These are phyloP conservation scores for Penicillium cataractarum DNA, from an alignment of 495 filamentous ascomycete species.

Conservation along the genomic window DNA sequence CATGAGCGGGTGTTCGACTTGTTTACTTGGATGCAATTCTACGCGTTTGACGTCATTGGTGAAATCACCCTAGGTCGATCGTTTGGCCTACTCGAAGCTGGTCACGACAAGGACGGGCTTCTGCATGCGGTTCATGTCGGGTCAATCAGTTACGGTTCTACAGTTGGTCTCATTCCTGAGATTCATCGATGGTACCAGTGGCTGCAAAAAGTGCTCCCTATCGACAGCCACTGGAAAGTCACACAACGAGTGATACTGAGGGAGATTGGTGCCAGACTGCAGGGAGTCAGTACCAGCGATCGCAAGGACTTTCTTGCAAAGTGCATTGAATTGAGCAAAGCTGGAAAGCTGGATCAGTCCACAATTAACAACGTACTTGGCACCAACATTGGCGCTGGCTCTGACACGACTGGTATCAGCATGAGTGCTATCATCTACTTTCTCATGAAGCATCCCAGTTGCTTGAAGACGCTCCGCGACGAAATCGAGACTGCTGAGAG, in stretches of 20 bases:
- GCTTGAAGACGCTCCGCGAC: conserved; percentile 21
- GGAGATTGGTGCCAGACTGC: background rate
- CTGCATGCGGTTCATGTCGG: background rate
- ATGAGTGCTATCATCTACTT: conserved; percentile 33
- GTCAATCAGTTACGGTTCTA: background rate
- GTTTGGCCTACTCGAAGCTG: conserved; percentile 56
- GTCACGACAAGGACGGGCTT: background rate
- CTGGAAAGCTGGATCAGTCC: background rate
- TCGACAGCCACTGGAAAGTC: background rate
- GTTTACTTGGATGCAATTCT: conserved; percentile 52
- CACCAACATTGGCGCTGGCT: conserved; percentile 36
- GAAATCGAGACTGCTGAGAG: conserved; percentile 29
- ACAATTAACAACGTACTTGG: background rate
- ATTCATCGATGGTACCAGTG: background rate
- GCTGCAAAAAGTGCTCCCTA: background rate
- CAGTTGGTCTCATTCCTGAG: background rate
- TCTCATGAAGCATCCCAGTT: conserved; percentile 26
- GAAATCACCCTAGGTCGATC: conserved; percentile 48
- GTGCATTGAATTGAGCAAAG: background rate
- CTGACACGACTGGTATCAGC: conserved; percentile 34
- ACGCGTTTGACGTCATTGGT: conserved; percentile 59
- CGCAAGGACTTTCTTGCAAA: conserved; percentile 4
- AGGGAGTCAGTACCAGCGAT: conserved; percentile 10
- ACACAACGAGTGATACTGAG: background rate
- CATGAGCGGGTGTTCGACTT: background rate